phyloP scores from a whole-genome alignment of 371 early-diverging fungal genomes.

The Nematocida sp. region DNA sequence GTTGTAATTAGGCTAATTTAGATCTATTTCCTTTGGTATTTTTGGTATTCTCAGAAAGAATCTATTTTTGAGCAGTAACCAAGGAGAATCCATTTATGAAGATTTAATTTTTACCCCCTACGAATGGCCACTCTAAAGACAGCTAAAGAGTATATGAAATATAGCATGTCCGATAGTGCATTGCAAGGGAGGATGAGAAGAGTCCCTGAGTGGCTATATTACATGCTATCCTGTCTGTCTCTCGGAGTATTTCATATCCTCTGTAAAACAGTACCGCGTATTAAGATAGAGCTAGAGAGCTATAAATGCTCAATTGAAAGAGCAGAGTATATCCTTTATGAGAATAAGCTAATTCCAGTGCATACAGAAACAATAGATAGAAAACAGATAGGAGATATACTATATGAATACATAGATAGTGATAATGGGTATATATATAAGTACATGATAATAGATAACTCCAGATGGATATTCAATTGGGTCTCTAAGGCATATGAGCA shows the following conservation, averaged over 20 bases:
- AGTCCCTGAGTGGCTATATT: slow-evolving; percentile 68
- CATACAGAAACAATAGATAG: slow-evolving; percentile 31
- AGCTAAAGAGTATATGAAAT: slow-evolving; percentile 11
- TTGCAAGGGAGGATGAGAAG: slow-evolving; percentile 66
- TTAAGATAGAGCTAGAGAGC: slow-evolving; percentile 38
- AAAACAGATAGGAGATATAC: slow-evolving; percentile 13
- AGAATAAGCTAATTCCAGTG: slow-evolving; percentile 18
- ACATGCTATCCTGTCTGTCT: slow-evolving; percentile 40
- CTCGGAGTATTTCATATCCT: slow-evolving; percentile 56
- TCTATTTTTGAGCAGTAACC: background rate
- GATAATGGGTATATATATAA: background rate
- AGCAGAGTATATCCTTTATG: slow-evolving; percentile 39
- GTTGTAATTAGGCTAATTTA: no score
- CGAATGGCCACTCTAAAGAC: background rate
- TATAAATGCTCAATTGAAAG: slow-evolving; percentile 8
- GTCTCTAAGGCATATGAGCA: background rate
- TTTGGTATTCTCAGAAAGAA: no score
- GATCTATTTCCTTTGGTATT: no score
- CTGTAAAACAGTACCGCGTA: slow-evolving; percentile 28
- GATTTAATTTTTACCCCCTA: slow-evolving; percentile 47
- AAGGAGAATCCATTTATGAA: background rate
- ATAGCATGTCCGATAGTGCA: background rate
- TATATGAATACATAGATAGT: slow-evolving; percentile 30
- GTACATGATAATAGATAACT: slow-evolving; percentile 3
- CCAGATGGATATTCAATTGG: slow-evolving; percentile 32